Conservation (phyloP, 257 asterid species). For the Hygrophila difformis region DNA sequence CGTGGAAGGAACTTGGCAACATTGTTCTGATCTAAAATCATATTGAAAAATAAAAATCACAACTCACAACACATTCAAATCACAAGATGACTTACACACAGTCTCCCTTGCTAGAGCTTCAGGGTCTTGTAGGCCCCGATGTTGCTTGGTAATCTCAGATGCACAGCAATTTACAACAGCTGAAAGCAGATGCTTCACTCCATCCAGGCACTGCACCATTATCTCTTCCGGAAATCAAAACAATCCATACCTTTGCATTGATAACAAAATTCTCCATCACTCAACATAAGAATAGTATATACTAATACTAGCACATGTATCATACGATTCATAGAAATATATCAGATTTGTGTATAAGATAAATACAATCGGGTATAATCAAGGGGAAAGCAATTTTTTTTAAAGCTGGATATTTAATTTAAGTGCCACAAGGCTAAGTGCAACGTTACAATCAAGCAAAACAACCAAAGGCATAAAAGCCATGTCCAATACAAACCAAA, state of each 20-base stretch:
- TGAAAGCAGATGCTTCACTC: slow-evolving; percentile 35
- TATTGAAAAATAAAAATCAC: neutral
- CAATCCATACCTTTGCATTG: slow-evolving; percentile 26
- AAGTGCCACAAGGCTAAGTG: too few species aligned
- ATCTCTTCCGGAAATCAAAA: slow-evolving; percentile 28
- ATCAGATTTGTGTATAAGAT: too few species aligned
- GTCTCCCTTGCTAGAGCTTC: slow-evolving; percentile 49
- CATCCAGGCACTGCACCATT: slow-evolving; percentile 48
- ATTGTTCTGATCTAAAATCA: neutral
- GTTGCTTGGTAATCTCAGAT: slow-evolving; percentile 39
- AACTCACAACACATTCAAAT: neutral
- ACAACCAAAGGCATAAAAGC: too few species aligned
- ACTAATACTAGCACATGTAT: neutral
- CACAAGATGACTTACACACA: slow-evolving; percentile 24
- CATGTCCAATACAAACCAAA: too few species aligned
- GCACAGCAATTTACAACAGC: slow-evolving; percentile 40
- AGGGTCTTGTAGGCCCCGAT: slow-evolving; percentile 40
- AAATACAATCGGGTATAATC: too few species aligned
- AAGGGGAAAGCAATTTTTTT: too few species aligned
- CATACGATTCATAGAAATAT: neutral
- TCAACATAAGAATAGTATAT: slow-evolving; percentile 1
- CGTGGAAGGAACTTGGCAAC: neutral
- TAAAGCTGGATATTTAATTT: too few species aligned
- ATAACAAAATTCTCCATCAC: slow-evolving; percentile 2
- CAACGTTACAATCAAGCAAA: too few species aligned